Evolutionary conservation across 495 filamentous ascomycete genomes (phyloP).

Genomic region (Amorphotheca resinae): DNA sequence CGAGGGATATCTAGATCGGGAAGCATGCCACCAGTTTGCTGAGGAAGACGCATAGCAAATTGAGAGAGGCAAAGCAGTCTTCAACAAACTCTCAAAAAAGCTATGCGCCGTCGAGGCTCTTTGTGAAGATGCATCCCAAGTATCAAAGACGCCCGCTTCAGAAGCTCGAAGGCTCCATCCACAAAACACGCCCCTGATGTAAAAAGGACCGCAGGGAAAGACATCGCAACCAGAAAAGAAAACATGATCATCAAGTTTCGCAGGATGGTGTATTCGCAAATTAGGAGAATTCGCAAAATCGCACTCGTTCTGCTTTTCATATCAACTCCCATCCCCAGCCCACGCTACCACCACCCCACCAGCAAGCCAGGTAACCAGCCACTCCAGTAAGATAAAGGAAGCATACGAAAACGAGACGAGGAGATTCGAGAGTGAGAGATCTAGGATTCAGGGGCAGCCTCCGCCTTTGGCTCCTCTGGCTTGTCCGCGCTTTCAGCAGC

Average conservation of each 20-base stretch:
- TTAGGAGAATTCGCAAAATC: constrained; percentile 16
- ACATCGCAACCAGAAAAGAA: constrained; percentile 22
- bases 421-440: constrained; percentile 19
- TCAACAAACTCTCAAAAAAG: constrained; percentile 13
- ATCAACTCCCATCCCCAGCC: constrained; percentile 23
- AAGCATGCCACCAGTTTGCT: constrained; percentile 11
- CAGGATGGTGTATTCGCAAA: constrained; percentile 25
- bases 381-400: constrained; percentile 21
- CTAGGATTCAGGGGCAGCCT: constrained; percentile 25
- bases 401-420: constrained; percentile 23
- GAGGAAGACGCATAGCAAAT: constrained; percentile 10
- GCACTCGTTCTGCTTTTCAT: constrained; percentile 23
- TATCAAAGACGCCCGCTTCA: constrained; percentile 22
- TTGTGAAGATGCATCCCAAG: constrained; percentile 18
- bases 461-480: constrained; percentile 31
- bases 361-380: constrained; percentile 20
- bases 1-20: constrained; percentile 19
- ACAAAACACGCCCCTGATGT: constrained; percentile 15
- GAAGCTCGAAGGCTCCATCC: constrained; percentile 17
- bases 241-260: constrained; percentile 23
- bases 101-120: constrained; percentile 17
- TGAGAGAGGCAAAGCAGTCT: constrained; percentile 13
- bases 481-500: constrained; percentile 39
- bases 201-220: constrained; percentile 19
- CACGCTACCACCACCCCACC: constrained; percentile 22